Evolutionary conservation across 306 rosid genomes (phyloP), one percentile per base, ranked within the genome.

Genomic region (Aeschynomene evenia): DNA sequence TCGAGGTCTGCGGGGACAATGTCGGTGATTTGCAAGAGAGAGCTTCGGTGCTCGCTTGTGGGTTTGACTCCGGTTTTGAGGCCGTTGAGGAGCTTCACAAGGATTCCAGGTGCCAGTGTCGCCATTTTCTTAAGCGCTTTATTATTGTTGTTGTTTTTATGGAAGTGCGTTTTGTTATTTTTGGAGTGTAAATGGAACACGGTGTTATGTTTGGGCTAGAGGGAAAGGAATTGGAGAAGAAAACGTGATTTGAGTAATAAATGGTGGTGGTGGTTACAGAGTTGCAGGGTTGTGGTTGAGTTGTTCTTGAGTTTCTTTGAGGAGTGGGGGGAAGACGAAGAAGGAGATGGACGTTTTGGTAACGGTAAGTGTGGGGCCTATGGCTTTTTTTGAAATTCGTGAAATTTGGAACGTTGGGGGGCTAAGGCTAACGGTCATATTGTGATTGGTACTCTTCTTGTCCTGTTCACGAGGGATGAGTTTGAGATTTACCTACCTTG

Each of bases 1-100:
- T 95, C 96, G 1, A 91, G 92, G 21, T 87, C 97, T 0, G 90
- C 97, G 7, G 97, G 99, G 66, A 95, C 97, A 0, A 95, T 95
- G 50, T 91, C 97, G 0, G 96, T 95, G 22, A 95, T 88, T 74
- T 95, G 99, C 33, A 95, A 45, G 40, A 91, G 92, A 2, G 99
- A 85, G 84, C 79, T 89, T 0, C 97, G 84, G 82, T 89, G 88
- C 75, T 95, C 99, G 58, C 86, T 73, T 0, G 96, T 95, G 50
- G 96, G 80, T 46, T 87, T 95, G 0, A 66, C 64, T 12, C 95
- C 99, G 0, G 89, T 85, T 77, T 75, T 84, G 71, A 91, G 67
- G 4, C 89, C 92, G 54, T 87, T 63, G 16, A 94, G 84, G 33
- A 95, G 99, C 85, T 95, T 91, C 75, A 81, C 11, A 0, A 95